phyloP scores from a whole-genome alignment of 768 basidiomycete genomes.

The Nevesoporus exiguus region DNA sequence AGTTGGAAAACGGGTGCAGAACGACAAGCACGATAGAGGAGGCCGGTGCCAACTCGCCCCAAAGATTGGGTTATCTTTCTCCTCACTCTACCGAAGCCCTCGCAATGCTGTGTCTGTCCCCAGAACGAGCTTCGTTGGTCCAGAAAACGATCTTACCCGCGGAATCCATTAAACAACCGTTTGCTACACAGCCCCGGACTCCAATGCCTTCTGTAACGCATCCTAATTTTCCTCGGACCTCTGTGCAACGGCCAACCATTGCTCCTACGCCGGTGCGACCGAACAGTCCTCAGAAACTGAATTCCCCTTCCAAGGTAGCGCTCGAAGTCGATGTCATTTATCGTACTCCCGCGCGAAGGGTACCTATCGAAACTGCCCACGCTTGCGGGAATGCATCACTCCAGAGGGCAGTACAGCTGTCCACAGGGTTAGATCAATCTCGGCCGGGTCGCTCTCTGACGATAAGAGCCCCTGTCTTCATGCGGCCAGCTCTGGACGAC shows the following conservation, averaged over 20 bases:
- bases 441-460: conserved; percentile 13
- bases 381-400: conserved; percentile 49
- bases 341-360: conserved; percentile 63
- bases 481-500: conserved; percentile 37
- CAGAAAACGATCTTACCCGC: conserved; percentile 8
- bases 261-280: conserved; percentile 30
- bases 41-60: conserved; percentile 20
- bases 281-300: conserved; percentile 6
- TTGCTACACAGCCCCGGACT: conserved; percentile 19
- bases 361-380: conserved; percentile 53
- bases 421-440: conserved; percentile 22
- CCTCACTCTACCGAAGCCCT: conserved; percentile 50
- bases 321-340: conserved; percentile 36
- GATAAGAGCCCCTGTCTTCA: conserved; percentile 36
- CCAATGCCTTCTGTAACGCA: conserved; percentile 10
- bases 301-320: conserved; percentile 35
- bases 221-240: conserved; percentile 17
- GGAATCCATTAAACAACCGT: conserved; percentile 18
- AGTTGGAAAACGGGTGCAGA: conserved; percentile 33
- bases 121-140: conserved; percentile 15
- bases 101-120: conserved; percentile 34
- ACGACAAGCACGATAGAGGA: conserved; percentile 21
- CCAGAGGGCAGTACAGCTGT: conserved; percentile 40
- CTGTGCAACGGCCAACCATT: conserved; percentile 27
- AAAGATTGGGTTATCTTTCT: conserved; percentile 56